Conservation (phyloP, 2,329 filamentous ascomycete species). For the Fusarium chuoi region DNA sequence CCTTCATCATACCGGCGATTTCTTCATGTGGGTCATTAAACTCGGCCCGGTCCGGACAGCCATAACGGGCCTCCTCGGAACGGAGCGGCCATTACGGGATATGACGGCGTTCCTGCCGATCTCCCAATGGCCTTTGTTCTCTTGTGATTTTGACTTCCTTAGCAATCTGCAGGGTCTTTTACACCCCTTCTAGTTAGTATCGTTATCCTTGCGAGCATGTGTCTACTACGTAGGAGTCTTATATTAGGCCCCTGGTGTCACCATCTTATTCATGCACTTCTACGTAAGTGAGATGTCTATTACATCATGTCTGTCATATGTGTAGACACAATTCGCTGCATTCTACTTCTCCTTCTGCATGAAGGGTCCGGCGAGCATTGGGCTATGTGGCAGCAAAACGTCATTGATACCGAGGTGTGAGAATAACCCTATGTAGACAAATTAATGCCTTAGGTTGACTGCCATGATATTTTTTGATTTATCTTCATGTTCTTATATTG, state of each 20-base stretch:
- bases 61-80: slow-evolving; percentile 14
- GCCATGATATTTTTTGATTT: not conserved
- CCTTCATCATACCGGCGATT: slow-evolving; percentile 16
- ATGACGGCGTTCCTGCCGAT: slow-evolving; percentile 29
- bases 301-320: not conserved
- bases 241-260: not conserved
- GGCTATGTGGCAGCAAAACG: not conserved
- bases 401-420: not conserved
- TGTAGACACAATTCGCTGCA: not conserved
- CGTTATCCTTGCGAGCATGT: not conserved
- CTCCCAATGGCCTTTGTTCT: slow-evolving; percentile 1
- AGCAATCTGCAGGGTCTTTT: slow-evolving; percentile 30
- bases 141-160: slow-evolving; percentile 15
- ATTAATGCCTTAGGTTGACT: not conserved
- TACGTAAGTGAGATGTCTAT: not conserved
- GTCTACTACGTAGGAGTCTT: not conserved
- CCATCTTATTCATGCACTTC: not conserved
- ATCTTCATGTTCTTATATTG: slow-evolving; percentile 8
- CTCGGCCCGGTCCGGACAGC: slow-evolving; percentile 43
- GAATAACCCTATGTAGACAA: not conserved
- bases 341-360: not conserved
- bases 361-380: not conserved
- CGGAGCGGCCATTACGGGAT: slow-evolving; percentile 14
- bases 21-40: slow-evolving; percentile 20
- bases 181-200: slow-evolving; percentile 9